A percentile compares a stretch with the other conserved stretches of the same genome.
These are phyloP conservation scores for Trypethelium eluteriae DNA, from an alignment of 495 filamentous ascomycete genomes.

Conservation along the genomic window DNA sequence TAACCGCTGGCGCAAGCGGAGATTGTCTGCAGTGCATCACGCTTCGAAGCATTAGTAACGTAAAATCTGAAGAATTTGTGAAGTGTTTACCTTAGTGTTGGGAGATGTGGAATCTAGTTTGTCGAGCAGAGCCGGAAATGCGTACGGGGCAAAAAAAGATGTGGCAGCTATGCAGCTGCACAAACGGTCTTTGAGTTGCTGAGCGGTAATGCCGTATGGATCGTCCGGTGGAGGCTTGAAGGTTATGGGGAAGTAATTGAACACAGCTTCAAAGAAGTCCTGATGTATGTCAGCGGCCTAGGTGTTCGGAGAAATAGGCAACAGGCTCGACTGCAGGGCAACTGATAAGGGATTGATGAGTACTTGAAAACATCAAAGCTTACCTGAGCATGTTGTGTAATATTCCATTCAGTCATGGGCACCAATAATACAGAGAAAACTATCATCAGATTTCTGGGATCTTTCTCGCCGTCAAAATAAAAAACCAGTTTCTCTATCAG, in stretches of 20 bases:
- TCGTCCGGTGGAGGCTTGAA: constrained; percentile 69
- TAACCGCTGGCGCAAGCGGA: constrained; percentile 55
- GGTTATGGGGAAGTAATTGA: constrained; percentile 74
- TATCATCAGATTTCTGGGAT: constrained; percentile 70
- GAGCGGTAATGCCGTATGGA: constrained; percentile 65
- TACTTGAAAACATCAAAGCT: constrained; percentile 8
- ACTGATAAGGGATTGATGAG: no score
- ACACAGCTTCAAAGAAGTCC: constrained; percentile 61
- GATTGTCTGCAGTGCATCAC: constrained; percentile 63
- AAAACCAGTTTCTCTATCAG: constrained; percentile 58
- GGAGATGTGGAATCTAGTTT: constrained; percentile 69
- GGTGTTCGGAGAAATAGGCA: background rate
- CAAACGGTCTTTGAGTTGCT: constrained; percentile 63
- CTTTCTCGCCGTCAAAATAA: constrained; percentile 67
- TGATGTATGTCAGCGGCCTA: background rate
- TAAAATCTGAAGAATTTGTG: background rate
- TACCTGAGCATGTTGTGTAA: constrained; percentile 56
- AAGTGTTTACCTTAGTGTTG: constrained; percentile 55
- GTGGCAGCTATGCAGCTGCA: constrained; percentile 64
- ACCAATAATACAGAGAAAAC: constrained; percentile 67
- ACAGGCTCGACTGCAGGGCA: background rate
- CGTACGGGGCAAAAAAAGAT: constrained; percentile 57
- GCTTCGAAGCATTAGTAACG: constrained; percentile 41
- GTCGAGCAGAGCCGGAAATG: constrained; percentile 63
- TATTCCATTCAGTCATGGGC: constrained; percentile 67